Evolutionary conservation across 2,329 filamentous ascomycete species (phyloP).

Genomic region (Fusarium begoniae): DNA sequence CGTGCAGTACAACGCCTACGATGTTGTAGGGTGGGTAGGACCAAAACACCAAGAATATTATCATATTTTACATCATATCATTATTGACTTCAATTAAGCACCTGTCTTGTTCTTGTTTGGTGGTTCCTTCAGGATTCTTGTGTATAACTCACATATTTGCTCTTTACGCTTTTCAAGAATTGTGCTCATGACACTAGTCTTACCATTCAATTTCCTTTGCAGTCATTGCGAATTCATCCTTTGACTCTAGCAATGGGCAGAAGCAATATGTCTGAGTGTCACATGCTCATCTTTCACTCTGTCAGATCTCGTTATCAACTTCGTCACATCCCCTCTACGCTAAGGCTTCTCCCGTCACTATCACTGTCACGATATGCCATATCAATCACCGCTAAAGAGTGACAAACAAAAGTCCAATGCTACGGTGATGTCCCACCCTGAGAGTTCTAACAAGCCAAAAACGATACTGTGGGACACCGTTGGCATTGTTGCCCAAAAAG

Average conservation of each 20-base stretch:
- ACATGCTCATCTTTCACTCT: not conserved
- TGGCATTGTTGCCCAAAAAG: not conserved
- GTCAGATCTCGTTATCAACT: not conserved
- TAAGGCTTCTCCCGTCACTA: slow-evolving; percentile 15
- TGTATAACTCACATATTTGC: not conserved
- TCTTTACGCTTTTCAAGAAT: not conserved
- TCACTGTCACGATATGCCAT: slow-evolving; percentile 15
- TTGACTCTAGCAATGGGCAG: not conserved
- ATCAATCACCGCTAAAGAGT: not conserved
- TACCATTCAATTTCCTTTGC: not conserved
- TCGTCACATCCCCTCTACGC: slow-evolving; percentile 1
- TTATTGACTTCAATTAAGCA: not conserved
- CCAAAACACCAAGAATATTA: not conserved
- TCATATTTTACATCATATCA: too few relatives aligned
- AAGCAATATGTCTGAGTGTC: not conserved
- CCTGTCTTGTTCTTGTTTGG: not conserved
- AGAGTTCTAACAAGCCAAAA: not conserved
- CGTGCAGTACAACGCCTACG: not conserved
- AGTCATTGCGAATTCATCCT: not conserved
- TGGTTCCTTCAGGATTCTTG: not conserved
- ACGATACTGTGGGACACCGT: not conserved
- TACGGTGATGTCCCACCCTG: not conserved
- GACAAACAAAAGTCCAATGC: slow-evolving; percentile 5
- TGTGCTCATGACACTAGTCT: too few relatives aligned
- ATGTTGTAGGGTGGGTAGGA: not conserved